Base-by-base conservation (phyloP, 768 basidiomycete species). In the Macrolepiota dolichaula region DNA sequence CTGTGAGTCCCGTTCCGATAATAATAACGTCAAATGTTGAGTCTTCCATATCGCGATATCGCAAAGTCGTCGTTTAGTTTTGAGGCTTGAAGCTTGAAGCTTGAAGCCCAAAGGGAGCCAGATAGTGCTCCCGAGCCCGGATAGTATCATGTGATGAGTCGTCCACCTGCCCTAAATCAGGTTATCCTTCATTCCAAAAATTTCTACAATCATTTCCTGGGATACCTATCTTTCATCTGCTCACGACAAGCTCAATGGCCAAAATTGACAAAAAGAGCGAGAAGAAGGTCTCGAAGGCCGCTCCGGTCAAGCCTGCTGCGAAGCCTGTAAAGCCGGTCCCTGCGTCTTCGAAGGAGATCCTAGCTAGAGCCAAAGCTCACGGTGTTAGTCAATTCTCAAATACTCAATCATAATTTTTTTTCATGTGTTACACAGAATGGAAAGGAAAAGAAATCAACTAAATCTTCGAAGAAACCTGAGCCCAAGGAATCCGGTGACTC, bases 1-100 rank as follows among this genome's bases (percentile, higher is more conserved):
- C 88, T 37, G 88, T 81, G 3, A 98, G 76, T 1, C 89, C 91
- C n/a, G 91, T 92, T 4, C 91, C 90, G 50, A 92, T 71, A 42
- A 92, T 76, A 40, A 89, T 77, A 32, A 84, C 83, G 64, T 93
- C 89, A 64, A 91, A 89, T 38, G 75, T 69, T 62, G 73, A 71
- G 61, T 79, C 77, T 40, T 75, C 73, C 78, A 76, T 77, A 11
- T 49, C 42, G 27, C 27, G 22, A 76, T 77, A 11, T 49, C 42
- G 27, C 27, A 24, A 56, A 56, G 49, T 29, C 53, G 61, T 61
- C 29, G 29, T 22, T 40, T 42, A 25, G 57, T n/a, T 4, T n/a
- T 10, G 17, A 38, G 36, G 10, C 40, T 13, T 25, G 47, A 59
- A 25, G 51, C n/a, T 32, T 17, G 27, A 3, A 24, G 27, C n/a